Evolutionary conservation across 192 early-diverging fungal species (phyloP).

Genomic region (Dissophora ornata): DNA sequence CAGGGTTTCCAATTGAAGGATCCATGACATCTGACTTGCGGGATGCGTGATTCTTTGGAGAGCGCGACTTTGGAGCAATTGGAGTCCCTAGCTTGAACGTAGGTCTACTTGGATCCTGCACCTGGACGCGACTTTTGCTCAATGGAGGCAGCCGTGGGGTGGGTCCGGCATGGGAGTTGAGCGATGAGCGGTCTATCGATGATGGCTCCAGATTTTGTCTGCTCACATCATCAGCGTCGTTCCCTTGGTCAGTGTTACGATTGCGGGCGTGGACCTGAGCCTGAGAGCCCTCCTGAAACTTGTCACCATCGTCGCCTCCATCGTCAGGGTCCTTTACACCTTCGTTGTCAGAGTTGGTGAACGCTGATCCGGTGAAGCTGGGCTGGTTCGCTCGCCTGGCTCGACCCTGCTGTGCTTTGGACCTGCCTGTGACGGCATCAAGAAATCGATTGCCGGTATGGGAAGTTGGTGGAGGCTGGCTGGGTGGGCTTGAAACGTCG

Average conservation of each 20-base stretch:
- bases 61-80: slow-evolving; percentile 6
- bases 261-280: too few relatives aligned
- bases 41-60: not conserved
- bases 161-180: too few relatives aligned
- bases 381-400: slow-evolving; percentile 44
- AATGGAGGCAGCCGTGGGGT: slow-evolving; percentile 32
- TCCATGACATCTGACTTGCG: too few relatives aligned
- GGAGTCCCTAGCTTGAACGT: slow-evolving; percentile 39
- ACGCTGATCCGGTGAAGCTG: slow-evolving; percentile 42
- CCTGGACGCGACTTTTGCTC: slow-evolving; percentile 31
- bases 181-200: too few relatives aligned
- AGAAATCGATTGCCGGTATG: slow-evolving; percentile 13
- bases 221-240: too few relatives aligned
- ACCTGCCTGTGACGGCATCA: slow-evolving; percentile 31
- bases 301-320: not conserved
- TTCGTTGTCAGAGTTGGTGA: slow-evolving; percentile 36
- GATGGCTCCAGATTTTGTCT: too few relatives aligned
- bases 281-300: too few relatives aligned
- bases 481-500: slow-evolving; percentile 17
- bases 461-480: not conserved
- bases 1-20: not conserved
- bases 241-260: too few relatives aligned
- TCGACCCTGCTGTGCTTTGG: slow-evolving; percentile 16
- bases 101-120: slow-evolving; percentile 36
- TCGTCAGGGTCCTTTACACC: slow-evolving; percentile 2